Base-by-base conservation (phyloP, 2,329 filamentous ascomycete species). In the Chaetoscypha palmicola region DNA sequence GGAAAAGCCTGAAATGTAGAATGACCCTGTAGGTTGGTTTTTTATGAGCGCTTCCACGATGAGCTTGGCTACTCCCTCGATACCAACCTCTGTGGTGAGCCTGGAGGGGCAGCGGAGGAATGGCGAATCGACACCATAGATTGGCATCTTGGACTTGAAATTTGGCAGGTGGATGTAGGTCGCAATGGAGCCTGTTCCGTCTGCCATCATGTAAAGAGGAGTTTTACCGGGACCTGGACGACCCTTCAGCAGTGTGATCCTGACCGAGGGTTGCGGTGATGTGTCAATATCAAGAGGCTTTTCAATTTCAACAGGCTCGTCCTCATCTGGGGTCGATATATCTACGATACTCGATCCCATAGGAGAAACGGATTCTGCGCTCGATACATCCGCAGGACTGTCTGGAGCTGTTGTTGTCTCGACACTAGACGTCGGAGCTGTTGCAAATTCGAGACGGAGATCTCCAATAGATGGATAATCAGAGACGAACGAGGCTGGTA, bases 141-240 rank as follows among this genome's bases (percentile, higher is more conserved):
- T 14, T 11, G 31, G 31, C 31, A 33, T 33, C 31, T 33, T 33
- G 31, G 31, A 33, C 31, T 33, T 33, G 31, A 33, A 33, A 33
- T 5, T 14, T 33, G 31, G 31, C 8, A 33, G 31, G 14, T 33
- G 31, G 31, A 33, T 33, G 14, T 33, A 33, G 5, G 31, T 33
- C 8, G 31, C 31, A 9, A 33, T 33, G 14, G 31, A 33, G 8
- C 31, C 31, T 9, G 31, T 33, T 11, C 31, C 31, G 14, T 33
- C 31, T 5, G 31, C 31, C 31, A 33, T 33, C 31, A 33, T 9
- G 16, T 33, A 33, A 5, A 33, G 16, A 33, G 31, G 31, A 11
- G 31, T 33, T 16, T 16, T 33, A 5, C 14, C 31, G 14, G 31
- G 5, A 5, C 14, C 14, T 33, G 31, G 8, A 33, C 31, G 31